Conservation (phyloP, 768 basidiomycete genomes). For the Lactifluus echinatus region DNA sequence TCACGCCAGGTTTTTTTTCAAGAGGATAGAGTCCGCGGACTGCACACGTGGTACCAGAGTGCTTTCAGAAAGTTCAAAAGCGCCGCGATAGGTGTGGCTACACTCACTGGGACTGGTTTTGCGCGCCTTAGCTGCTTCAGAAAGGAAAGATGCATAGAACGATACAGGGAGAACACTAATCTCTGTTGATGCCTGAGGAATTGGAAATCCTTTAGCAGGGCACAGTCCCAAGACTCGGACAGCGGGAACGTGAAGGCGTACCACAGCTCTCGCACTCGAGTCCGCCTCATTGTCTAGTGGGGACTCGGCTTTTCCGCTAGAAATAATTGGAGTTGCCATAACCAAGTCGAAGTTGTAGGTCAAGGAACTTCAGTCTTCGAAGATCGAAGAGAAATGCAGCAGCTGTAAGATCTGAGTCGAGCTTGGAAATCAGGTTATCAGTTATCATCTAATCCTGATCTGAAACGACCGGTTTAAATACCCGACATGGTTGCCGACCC, state of each 20-base stretch:
- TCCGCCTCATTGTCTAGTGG: background rate
- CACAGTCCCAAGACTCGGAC: background rate
- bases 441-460: no score
- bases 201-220: background rate
- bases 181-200: background rate
- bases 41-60: constrained; percentile 20
- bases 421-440: no score
- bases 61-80: background rate
- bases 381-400: no score
- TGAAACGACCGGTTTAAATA: no score
- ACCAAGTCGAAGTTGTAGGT: background rate
- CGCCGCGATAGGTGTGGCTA: constrained; percentile 4
- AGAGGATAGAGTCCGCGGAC: constrained; percentile 64
- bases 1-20: constrained; percentile 67
- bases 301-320: background rate
- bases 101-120: constrained; percentile 52
- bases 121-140: constrained; percentile 49
- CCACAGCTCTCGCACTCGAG: background rate
- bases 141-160: constrained; percentile 54
- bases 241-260: background rate
- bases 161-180: constrained; percentile 36
- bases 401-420: no score
- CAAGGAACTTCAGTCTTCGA: no score
- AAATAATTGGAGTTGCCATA: background rate
- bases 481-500: no score